These are phyloP conservation scores for Gloeopeniophorella convolvens DNA, from an alignment of 768 basidiomycete species.

Conservation along the genomic window DNA sequence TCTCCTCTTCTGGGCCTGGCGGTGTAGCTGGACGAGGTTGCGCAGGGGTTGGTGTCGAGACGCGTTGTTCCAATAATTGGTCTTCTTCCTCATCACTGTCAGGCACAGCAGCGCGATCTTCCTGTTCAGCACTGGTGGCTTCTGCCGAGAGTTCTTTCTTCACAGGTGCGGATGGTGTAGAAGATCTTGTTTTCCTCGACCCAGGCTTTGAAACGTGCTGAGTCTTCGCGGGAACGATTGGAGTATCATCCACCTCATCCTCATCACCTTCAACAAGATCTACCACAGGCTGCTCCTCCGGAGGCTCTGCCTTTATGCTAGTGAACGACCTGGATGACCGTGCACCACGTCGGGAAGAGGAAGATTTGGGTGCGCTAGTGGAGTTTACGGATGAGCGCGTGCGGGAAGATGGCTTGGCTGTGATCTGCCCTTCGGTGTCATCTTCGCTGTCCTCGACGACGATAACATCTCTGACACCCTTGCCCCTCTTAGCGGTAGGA, in stretches of 20 bases:
- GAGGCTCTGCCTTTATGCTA: conserved; percentile 13
- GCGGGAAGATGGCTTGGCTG: conserved; percentile 7
- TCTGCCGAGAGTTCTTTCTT: background rate
- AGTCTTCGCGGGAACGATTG: background rate
- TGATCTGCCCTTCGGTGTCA: background rate
- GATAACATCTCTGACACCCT: background rate
- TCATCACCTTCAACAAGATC: conserved; percentile 5
- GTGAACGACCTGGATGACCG: conserved; percentile 16
- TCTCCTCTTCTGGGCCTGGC: conserved; percentile 24
- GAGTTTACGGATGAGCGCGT: background rate
- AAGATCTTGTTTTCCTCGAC: conserved; percentile 7
- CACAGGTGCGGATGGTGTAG: background rate
- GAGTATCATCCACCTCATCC: background rate
- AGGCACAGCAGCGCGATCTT: background rate
- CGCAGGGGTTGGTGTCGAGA: conserved; percentile 4
- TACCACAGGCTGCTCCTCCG: conserved; percentile 13
- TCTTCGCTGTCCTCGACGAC: conserved; percentile 2
- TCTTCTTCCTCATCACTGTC: background rate
- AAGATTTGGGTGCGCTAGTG: background rate
- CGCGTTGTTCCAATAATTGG: background rate
- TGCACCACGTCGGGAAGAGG: conserved; percentile 15
- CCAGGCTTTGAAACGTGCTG: background rate
- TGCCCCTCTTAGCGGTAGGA: background rate
- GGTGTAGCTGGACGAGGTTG: conserved; percentile 1
- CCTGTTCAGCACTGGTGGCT: background rate